Base-by-base conservation (phyloP, 148 eudicot genomes). In the Rhododendron ovatum region DNA sequence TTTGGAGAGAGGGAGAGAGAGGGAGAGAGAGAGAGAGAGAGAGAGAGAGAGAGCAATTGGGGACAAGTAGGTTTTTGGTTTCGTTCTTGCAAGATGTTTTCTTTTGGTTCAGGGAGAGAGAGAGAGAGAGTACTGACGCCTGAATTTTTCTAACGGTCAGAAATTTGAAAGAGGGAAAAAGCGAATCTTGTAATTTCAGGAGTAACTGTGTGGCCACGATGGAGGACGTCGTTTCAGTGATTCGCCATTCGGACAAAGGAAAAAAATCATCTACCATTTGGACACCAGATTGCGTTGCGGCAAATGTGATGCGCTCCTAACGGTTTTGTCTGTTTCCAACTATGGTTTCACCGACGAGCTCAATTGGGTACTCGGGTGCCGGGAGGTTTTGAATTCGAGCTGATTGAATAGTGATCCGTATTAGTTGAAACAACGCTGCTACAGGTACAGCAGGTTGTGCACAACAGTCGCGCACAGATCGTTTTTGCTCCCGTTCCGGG, bases 21-120 rank as follows among this genome's bases (percentile, higher is more conserved):
- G 77, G 5, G 77, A 73, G 77, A 73, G 77, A 71, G 76, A 73
- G 41, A 73, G 77, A 33, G 77, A 73, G 78, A 73, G 78, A 71
- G 77, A 71, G 77, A 71, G 41, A 73, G 43, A 73, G 76, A 69
- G 75, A 1, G 76, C 3, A 17, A 71, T 7, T 63, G 37, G 37
- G 37, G 75, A 11, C 22, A 24, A 65, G 73, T 65, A 69, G 30
- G 75, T n/a, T 24, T 65, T 11, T 69, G 75, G 75, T 69, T 69
- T 69, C 14, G 8, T 69, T 69, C 75, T 69, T 69, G 30, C 75
- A 69, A 69, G 12, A 69, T 7, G 75, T 69, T 69, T 10, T 26
- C 5, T 9, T 28, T 24, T 53, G 57, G 9, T 28, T 8, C 1
- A 7, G 22, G 30, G 39, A 73, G 43, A 73, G 41, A 4, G 77